Base-by-base conservation (phyloP, 352 stramenopile genomes). In the Phytophthora citricola region DNA sequence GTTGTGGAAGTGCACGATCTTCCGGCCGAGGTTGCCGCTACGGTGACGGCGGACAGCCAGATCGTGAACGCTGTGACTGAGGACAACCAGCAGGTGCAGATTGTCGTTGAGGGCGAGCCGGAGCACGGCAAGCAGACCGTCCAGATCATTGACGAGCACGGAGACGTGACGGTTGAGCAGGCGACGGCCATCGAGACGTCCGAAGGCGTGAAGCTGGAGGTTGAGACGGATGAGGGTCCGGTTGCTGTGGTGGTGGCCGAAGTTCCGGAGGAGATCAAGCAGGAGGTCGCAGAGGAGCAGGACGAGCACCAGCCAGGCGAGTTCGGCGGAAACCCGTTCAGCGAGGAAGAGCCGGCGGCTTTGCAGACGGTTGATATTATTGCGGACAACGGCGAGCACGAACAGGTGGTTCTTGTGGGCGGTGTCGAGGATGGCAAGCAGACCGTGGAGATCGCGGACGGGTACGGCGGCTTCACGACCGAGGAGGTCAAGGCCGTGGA, bases 71-170 rank as follows among this genome's bases (percentile, higher is more conserved):
- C 36, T 20, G 36, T 41, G 36, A 41, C 36, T 1, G 12, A 7
- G 36, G 36, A 41, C n/a, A 32, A 32, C n/a, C 15, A 54, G 29
- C 32, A 24, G 29, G 8, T 17, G 17, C 31, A 43, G 31, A 14
- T 54, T 31, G 22, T 43, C 29, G 12, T 29, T 43, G 31, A 31
- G 8, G n/a, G 27, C 2, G 47, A 41, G 12, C 31, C 31, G 8
- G 47, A 54, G n/a, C 47, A 43, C 31, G 47, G 29, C 47, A 10
- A 54, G 9, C 47, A 54, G 47, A 43, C 27, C 10, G 47, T 22
- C 1, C 12, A 54, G n/a, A 31, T 41, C 10, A 24, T 54, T 26
- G 47, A 41, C 29, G n/a, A 54, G 29, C 34, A 29, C 17, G 47
- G 17, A 10, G 24, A 43, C 7, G 31, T 32, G 29, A 54, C 27